Conservation (phyloP, 768 basidiomycete species). For the Agrocybe praecox region DNA sequence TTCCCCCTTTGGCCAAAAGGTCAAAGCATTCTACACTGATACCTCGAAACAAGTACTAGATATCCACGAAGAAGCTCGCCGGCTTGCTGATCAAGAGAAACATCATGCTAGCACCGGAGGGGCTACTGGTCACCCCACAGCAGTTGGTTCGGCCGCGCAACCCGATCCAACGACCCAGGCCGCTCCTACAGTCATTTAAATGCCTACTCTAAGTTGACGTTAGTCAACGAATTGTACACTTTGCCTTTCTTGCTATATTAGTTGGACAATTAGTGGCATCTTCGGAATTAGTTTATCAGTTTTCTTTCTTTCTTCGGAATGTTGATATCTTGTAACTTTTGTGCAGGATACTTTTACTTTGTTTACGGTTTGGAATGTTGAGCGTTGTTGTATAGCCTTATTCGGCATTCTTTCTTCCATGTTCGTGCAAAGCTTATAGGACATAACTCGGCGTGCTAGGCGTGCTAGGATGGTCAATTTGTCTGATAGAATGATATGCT, state of each 20-base stretch:
- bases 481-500: too few relatives aligned
- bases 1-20: constrained; percentile 79
- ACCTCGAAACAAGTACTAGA: constrained; percentile 89
- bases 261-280: not conserved
- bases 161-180: constrained; percentile 16
- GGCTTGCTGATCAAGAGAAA: constrained; percentile 73
- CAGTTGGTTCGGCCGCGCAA: constrained; percentile 1
- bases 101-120: constrained; percentile 18
- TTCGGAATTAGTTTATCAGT: not conserved
- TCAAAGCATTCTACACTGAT: constrained; percentile 80
- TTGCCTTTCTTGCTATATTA: not conserved
- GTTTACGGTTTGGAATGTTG: too few relatives aligned
- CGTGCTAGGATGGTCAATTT: not conserved
- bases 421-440: not conserved
- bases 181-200: constrained; percentile 18
- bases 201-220: not conserved
- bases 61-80: constrained; percentile 90
- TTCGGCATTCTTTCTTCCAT: not conserved
- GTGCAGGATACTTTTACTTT: too few relatives aligned
- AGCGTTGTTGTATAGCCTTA: not conserved
- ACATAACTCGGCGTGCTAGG: not conserved
- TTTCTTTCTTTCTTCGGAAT: not conserved
- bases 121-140: constrained; percentile 11
- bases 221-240: not conserved
- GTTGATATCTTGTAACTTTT: not conserved